phyloP scores from a whole-genome alignment of 441 rosid genomes.

The Eruca vesicaria region DNA sequence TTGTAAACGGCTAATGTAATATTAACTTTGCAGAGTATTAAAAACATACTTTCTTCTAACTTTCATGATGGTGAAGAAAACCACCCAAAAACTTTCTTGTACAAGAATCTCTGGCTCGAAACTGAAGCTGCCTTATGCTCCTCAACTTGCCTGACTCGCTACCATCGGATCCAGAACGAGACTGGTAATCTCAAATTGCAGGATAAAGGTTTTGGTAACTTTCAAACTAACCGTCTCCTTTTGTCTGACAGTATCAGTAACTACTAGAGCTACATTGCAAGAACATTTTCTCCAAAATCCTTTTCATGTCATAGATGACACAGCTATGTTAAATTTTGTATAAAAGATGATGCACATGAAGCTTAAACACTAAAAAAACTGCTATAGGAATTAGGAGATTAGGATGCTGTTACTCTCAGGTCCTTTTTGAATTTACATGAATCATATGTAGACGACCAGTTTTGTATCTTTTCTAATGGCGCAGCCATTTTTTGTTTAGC shows the following conservation, averaged over 20 bases:
- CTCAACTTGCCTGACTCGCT: slow-evolving; percentile 65
- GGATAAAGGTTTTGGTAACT: slow-evolving; percentile 45
- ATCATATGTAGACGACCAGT: background rate
- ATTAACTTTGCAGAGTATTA: slow-evolving; percentile 62
- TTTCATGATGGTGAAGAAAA: slow-evolving; percentile 55
- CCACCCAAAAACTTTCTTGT: slow-evolving; percentile 57
- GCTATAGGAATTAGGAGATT: background rate
- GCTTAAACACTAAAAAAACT: background rate
- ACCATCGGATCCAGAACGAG: slow-evolving; percentile 54
- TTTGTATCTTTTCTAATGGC: background rate
- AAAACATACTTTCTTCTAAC: slow-evolving; percentile 60
- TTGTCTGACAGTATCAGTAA: background rate
- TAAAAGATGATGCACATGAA: background rate
- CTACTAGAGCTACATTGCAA: slow-evolving; percentile 6
- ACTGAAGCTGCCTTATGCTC: slow-evolving; percentile 88
- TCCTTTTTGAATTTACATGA: background rate
- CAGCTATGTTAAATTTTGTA: background rate
- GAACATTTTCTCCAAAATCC: slow-evolving; percentile 5
- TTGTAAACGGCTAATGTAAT: slow-evolving; percentile 4
- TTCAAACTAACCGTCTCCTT: background rate
- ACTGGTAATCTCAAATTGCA: slow-evolving; percentile 45
- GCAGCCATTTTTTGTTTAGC: background rate
- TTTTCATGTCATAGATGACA: slow-evolving; percentile 8
- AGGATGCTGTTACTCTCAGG: background rate
- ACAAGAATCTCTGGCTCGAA: slow-evolving; percentile 94